Base-by-base conservation (phyloP, 441 rosid genomes). In the Isatis lusitanica region DNA sequence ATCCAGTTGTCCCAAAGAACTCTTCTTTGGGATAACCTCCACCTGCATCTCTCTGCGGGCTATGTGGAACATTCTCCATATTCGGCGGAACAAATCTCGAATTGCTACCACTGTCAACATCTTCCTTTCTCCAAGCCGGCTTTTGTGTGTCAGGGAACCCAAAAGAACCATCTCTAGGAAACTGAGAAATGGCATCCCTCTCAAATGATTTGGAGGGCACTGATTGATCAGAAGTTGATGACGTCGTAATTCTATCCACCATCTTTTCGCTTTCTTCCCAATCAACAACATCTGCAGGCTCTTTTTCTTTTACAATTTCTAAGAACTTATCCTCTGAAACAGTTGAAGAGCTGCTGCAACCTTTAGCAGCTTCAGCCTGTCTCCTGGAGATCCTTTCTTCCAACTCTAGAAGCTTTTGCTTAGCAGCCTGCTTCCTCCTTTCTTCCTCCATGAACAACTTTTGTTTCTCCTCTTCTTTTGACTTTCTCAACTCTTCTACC, bases 361-460 rank as follows among this genome's bases (percentile, higher is more conserved):
- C 77, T 60, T 65, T 87, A 18, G 61, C 78, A 61, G 82, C 80
- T 76, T 86, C 97, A 68, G 87, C 85, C 72, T 85, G 87, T 83
- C 98, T 87, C 83, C 84, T 91, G 38, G 99, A 96, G 53, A 95
- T 95, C 74, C 71, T 89, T 81, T 95, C 93, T 81, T 95, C 98
- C 85, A 95, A 80, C 79, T 95, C 99, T 40, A 95, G 75, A 75
- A 95, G 97, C 81, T 92, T 95, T 70, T 88, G 95, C 78, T 90
- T 93, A 24, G 99, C 98, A 80, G 96, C 96, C 68, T 89, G 96
- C 76, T 89, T 91, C 81, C 99, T 87, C 83, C 99, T 90, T 79
- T 95, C 99, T 76, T 93, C 98, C 83, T 95, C 99, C 88, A 93
- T 76, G 64, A 82, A 24, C 61, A 88, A 77, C 85, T 86, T 89